phyloP scores from a whole-genome alignment of 352 stramenopile genomes.

The Phytophthora litchii region DNA sequence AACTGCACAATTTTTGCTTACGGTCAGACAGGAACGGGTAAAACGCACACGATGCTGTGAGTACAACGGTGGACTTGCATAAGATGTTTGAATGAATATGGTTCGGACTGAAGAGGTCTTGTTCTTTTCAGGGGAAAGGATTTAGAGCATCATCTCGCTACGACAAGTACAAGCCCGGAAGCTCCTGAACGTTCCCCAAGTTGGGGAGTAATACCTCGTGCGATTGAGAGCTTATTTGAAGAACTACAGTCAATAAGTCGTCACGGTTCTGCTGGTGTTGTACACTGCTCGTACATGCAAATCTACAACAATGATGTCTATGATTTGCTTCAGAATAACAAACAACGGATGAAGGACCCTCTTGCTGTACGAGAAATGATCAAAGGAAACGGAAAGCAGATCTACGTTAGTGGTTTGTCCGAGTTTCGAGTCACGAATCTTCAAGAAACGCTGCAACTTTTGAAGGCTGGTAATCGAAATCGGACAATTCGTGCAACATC shows the following conservation, averaged over 20 bases:
- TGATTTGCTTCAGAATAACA: slow-evolving; percentile 72
- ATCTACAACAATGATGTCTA: slow-evolving; percentile 91
- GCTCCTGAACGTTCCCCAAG: slow-evolving; percentile 11
- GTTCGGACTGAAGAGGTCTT: neutral
- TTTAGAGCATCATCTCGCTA: slow-evolving; percentile 49
- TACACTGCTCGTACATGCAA: slow-evolving; percentile 93
- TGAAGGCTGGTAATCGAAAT: slow-evolving; percentile 81
- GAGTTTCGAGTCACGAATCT: slow-evolving; percentile 87
- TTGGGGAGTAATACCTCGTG: slow-evolving; percentile 86
- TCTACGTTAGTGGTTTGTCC: slow-evolving; percentile 91
- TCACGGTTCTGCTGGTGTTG: slow-evolving; percentile 60
- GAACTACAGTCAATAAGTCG: slow-evolving; percentile 58
- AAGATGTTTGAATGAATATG: slow-evolving; percentile 1
- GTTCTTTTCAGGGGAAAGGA: slow-evolving; percentile 50
- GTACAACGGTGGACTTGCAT: slow-evolving; percentile 7
- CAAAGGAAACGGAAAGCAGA: slow-evolving; percentile 80
- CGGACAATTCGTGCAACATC: slow-evolving; percentile 89
- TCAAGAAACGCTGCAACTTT: slow-evolving; percentile 78
- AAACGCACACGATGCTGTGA: slow-evolving; percentile 91
- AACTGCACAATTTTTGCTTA: slow-evolving; percentile 94
- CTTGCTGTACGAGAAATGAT: slow-evolving; percentile 70
- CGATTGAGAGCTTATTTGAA: slow-evolving; percentile 85
- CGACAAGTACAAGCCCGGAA: slow-evolving; percentile 3
- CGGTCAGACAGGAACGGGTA: slow-evolving; percentile 90
- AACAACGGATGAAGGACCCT: slow-evolving; percentile 55